Evolutionary conservation across 495 filamentous ascomycete genomes (phyloP), one percentile per base, ranked within the genome.

Genomic region (Penicillium bialowiezense): DNA sequence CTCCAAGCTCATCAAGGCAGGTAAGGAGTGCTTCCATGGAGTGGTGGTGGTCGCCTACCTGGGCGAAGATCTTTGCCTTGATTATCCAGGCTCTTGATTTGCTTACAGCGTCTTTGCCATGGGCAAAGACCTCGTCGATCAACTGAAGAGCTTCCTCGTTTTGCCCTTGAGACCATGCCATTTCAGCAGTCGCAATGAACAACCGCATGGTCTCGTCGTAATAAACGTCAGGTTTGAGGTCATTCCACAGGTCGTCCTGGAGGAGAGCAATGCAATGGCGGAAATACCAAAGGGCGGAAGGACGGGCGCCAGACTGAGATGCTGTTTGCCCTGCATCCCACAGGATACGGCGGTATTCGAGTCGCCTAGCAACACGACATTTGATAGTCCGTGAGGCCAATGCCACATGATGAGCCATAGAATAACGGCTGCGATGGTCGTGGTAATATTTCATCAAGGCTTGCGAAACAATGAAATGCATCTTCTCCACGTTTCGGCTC

Each of bases 401-500:
- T 53, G 86, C 88, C 17, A 95, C 84, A 66, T 95, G 90, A 13
- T 82, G 78, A 31, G 88, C 86, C 43, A 83, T 82, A 33, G 77
- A 81, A 55, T 90, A 88, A n/a, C 79, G 78, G 45, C 74, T 73
- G 9, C 78, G 72, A 38, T 86, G 79, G 10, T 74, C 60, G 34
- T 75, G 70, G 44, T 81, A 78, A 53, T 89, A 80, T 48, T 87
- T 85, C 66, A 90, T 81, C 55, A 95, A 79, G 0, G 81, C 85
- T 56, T 88, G 83, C 0, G 88, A 88, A 47, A 95, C 87, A 34
- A 88, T 78, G 51, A 89, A 95, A 66, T 96, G 90, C 91, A 95
- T 95, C 58, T 84, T 85, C 41, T 81, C 69, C 18, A 80, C 71
- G 47, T 88, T 80, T 20, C 68, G 68, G 51, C 81, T 84, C 68